Evolutionary conservation across 2,329 filamentous ascomycete genomes (phyloP), one percentile per base, ranked within the genome.

Genomic region (Xylaria sp.): DNA sequence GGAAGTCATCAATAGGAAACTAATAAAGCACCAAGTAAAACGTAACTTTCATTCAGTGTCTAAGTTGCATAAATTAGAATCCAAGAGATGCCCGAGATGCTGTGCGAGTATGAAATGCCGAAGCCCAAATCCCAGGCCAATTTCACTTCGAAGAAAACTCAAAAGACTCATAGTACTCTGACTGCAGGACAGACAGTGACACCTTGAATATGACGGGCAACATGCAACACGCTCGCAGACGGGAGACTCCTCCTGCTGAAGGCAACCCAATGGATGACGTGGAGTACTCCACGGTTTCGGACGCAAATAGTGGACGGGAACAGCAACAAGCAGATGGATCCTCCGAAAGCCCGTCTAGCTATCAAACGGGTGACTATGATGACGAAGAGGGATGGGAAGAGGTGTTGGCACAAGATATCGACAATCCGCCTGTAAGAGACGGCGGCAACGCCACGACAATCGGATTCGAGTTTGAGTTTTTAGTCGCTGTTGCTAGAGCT

Each of bases 401-500:
- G n/a, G 7, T 57, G 18, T 8, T 39, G 9, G 20, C 13, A 9
- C 30, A 12, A 10, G 55, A 48, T n/a, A 2, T n/a, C 7, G 67
- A 70, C 25, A 36, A 65, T 18, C 48, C 50, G 1, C 41, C 48
- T 9, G 23, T 39, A 5, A 15, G 18, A 9, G 48, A 28, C 1
- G 45, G 20, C 1, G 12, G 7, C 1, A 67, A 71, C 23, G 64
- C 60, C 32, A 73, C 68, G 2, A 74, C 73, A 1, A 53, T 73
- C 1, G 74, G 74, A 4, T 52, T 76, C 20, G 72, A 75, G 58
- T 59, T 75, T 7, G 71, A 75, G 46, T 65, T 75, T 13, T n/a
- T 66, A 1, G 2, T 70, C 5, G 74, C 73, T 34, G 61, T 66
- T 13, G 9, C 39, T 18, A 36, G 18, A 13, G 0, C 3, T 1